Evolutionary conservation across 371 early-diverging fungal genomes (phyloP).

Genomic region (Rhizopus arrhizus): DNA sequence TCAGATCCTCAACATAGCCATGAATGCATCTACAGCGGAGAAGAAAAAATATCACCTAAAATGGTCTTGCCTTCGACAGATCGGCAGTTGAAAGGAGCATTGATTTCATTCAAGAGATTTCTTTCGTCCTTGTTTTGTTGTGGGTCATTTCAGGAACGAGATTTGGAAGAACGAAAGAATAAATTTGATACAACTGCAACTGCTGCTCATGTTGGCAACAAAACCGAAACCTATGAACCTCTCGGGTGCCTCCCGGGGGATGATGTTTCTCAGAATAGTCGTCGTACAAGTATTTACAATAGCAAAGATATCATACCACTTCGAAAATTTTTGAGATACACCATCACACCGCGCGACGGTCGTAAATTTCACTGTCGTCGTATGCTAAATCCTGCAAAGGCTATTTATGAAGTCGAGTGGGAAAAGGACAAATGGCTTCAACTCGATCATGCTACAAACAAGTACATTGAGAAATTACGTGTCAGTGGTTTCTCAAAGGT

Average conservation of each 20-base stretch:
- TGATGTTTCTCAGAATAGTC: not conserved
- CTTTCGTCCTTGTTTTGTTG: not conserved
- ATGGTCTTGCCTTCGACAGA: not conserved
- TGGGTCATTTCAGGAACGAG: not conserved
- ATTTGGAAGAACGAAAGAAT: not conserved
- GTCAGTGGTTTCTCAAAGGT: constrained; percentile 19
- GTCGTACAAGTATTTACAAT: not conserved
- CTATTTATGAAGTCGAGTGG: constrained; percentile 28
- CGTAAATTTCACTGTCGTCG: constrained; percentile 14
- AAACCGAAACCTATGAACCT: not conserved
- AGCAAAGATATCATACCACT: constrained; percentile 22
- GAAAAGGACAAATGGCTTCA: constrained; percentile 29
- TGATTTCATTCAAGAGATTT: not conserved
- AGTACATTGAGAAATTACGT: constrained; percentile 19
- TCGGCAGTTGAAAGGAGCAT: not conserved
- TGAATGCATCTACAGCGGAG: not conserved
- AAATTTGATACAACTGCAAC: not conserved
- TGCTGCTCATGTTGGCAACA: not conserved
- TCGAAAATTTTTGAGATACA: constrained; percentile 23
- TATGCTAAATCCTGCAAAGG: constrained; percentile 9
- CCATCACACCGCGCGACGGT: constrained; percentile 15
- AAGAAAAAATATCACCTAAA: not conserved
- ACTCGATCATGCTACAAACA: constrained; percentile 12
- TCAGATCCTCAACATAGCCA: no score
- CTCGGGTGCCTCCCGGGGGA: not conserved